A percentile compares a stretch with the other conserved stretches of the same genome.
These are phyloP conservation scores for Fusarium pininemorale DNA, from an alignment of 2,329 filamentous ascomycete species.

Conservation along the genomic window DNA sequence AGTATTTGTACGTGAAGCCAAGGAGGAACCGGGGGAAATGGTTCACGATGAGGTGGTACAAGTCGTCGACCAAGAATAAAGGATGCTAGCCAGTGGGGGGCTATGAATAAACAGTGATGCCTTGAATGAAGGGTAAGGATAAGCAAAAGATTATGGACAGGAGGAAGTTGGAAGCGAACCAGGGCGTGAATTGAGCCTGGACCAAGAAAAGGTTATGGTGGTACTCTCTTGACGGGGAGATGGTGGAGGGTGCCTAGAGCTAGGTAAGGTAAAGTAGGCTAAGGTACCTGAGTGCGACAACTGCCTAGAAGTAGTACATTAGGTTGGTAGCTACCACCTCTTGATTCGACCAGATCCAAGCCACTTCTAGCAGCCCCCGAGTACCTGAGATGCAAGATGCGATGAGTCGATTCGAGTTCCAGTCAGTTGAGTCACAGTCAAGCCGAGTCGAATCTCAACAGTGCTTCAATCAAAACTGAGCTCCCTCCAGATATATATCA, in stretches of 20 bases:
- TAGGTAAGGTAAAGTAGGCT: background rate
- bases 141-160: conserved; percentile 18
- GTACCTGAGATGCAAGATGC: background rate
- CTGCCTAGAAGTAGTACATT: conserved; percentile 30
- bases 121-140: conserved; percentile 17
- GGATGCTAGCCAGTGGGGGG: conserved; percentile 20
- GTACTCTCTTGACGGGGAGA: conserved; percentile 38
- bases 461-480: background rate
- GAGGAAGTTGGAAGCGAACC: conserved; percentile 23
- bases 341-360: conserved; percentile 24
- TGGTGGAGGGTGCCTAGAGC: conserved; percentile 34
- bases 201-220: conserved; percentile 36
- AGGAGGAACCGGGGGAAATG: conserved; percentile 22
- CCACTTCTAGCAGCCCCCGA: conserved; percentile 29
- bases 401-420: background rate
- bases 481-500: background rate
- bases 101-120: conserved; percentile 33
- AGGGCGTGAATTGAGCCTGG: conserved; percentile 41
- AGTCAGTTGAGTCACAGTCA: conserved; percentile 17
- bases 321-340: background rate
- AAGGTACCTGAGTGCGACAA: conserved; percentile 31
- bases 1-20: conserved; percentile 26
- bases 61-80: background rate
- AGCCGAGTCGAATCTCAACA: background rate
- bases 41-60: conserved; percentile 20